A percentile compares a stretch with the other conserved stretches of the same genome.
phyloP scores from a whole-genome alignment of 2,329 filamentous ascomycete genomes.

The Pezicula carpinea region DNA sequence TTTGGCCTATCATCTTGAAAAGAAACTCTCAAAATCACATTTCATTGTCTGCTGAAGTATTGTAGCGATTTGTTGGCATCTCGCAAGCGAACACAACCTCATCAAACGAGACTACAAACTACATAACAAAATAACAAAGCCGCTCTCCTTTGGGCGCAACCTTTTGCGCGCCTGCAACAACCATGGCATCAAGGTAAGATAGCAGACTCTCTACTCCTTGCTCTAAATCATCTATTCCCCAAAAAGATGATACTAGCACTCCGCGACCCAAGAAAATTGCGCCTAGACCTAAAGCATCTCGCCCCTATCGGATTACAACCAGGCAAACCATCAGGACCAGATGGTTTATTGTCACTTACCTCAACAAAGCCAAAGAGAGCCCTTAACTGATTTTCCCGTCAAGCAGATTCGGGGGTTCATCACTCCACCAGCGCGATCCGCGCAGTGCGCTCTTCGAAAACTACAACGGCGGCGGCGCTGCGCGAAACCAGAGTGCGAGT shows the following conservation, averaged over 20 bases:
- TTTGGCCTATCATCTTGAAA: no score
- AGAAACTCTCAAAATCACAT: no score
- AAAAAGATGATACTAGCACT: no score
- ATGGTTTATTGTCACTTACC: no score
- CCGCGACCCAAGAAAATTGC: no score
- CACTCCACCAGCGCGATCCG: slow-evolving; percentile 69
- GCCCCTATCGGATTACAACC: no score
- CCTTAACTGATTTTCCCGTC: background rate
- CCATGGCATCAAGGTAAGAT: slow-evolving; percentile 26
- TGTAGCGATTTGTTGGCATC: background rate
- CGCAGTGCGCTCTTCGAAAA: slow-evolving; percentile 71
- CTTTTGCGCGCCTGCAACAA: slow-evolving; percentile 9
- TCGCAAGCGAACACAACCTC: slow-evolving; percentile 14
- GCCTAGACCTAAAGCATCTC: no score
- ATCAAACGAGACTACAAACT: background rate
- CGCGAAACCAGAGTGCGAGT: slow-evolving; percentile 7
- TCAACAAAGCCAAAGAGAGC: no score
- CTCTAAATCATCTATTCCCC: background rate
- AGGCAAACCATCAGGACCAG: background rate
- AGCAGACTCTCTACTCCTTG: background rate
- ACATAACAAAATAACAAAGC: no score
- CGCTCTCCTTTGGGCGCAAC: background rate
- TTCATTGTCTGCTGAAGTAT: no score
- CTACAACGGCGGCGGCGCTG: slow-evolving; percentile 55
- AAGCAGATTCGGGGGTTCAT: slow-evolving; percentile 60